Evolutionary conservation across 2,329 filamentous ascomycete species (phyloP), one percentile per base, ranked within the genome.

Genomic region (Aureobasidium melanogenum): DNA sequence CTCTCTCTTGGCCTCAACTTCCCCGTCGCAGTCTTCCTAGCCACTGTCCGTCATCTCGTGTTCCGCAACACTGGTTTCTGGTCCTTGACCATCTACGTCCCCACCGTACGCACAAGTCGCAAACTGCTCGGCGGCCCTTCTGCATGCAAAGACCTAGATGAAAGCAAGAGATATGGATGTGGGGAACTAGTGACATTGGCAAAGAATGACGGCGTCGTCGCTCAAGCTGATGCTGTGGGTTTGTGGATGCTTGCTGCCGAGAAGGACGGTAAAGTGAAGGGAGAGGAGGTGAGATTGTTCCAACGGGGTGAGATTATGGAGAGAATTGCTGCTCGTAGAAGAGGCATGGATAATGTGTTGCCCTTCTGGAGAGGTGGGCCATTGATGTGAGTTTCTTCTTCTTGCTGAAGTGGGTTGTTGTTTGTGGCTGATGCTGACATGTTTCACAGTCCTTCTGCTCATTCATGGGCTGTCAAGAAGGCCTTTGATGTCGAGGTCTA

Each of bases 1-100:
- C 68, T 74, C 14, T 67, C 71, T 3, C 63, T 74, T 0, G 72
- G 72, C n/a, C 69, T 74, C 15, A 71, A 74, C 65, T 71, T 74
- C 62, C 71, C 71, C n/a, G 64, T 71, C 48, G 71, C 72, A 2
- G 64, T 72, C 44, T 67, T 64, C 38, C 63, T 73, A 6, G 72
- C 72, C 32, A 32, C 71, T 8, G 67, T 69, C 22, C 67, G 71
- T 1, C 72, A 74, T 38, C 59, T 73, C 36, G 69, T 65, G 61
- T 68, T 73, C 48, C 63, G 64, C 30, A 74, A 74, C 63, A 70
- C 69, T 9, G 61, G 65, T 28, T 64, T 68, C 63, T 70, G 69
- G 64, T 68, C 66, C n/a, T 61, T 74, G 17, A 65, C 67, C 63
- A 72, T 74, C 65, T 67, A 72, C 63, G 67, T 74, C 8, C 72